Evolutionary conservation across 768 basidiomycete species (phyloP), one percentile per base, ranked within the genome.

Genomic region (Boletus rex-veris): DNA sequence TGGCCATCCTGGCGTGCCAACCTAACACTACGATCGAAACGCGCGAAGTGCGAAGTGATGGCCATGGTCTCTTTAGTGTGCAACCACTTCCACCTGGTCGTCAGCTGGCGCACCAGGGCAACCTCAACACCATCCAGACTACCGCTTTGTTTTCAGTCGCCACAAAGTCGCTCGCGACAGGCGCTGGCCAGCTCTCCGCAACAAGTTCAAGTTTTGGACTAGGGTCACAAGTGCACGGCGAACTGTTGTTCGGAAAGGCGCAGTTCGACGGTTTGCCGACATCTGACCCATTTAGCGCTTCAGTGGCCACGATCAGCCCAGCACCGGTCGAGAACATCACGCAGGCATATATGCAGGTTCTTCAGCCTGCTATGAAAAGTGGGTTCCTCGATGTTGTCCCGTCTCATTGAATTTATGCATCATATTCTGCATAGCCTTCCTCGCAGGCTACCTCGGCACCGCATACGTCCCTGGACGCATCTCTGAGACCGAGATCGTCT

Each of bases 381-480:
- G 19, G 9, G 60, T 57, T 39, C 11, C 3, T 12, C 10, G 15
- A 8, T 12, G 15, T n/a, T 18, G 6, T 2, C 12, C n/a, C 12
- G 28, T n/a, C 42, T 4, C 36, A n/a, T 38, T 43, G 9, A 37
- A 45, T 7, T 12, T 3, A 9, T 3, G 24, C 3, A 14, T 9
- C 3, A 18, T 31, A 16, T 15, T 16, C 1, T 28, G 7, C 3
- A 24, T 11, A 65, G 64, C 61, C 9, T 65, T 62, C 16, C 54
- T 65, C 1, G 47, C 46, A 1, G 59, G 68, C 18, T 63, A 59
- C 38, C 55, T 70, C 7, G 63, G 69, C 11, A 61, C 55, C 0
- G 59, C 69, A 2, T 62, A 66, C 35, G 69, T 71, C n/a, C 68
- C 68, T 2, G 68, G 63, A n/a, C 60, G 61, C 3, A 35, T 69